Evolutionary conservation across 192 early-diverging fungal genomes (phyloP).

Genomic region (Linnemannia exigua): DNA sequence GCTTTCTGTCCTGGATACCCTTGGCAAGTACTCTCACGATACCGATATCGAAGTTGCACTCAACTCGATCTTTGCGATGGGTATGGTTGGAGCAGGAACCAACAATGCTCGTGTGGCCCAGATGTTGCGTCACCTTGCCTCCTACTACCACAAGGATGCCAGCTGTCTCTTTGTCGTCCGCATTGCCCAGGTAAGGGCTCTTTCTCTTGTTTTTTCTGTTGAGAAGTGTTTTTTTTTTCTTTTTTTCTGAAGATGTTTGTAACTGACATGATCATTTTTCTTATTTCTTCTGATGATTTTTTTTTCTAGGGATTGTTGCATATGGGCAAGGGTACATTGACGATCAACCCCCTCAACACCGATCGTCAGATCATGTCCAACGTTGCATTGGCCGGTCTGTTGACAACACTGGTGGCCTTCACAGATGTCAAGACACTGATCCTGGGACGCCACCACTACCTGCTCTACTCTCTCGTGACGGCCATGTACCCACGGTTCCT

Average conservation of each 20-base stretch:
- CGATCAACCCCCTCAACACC: slow-evolving; percentile 95
- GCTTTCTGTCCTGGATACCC: slow-evolving; percentile 91
- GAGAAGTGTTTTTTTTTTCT: not conserved
- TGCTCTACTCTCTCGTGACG: slow-evolving; percentile 93
- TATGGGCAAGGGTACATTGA: slow-evolving; percentile 99
- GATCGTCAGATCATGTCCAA: slow-evolving; percentile 94
- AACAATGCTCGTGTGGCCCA: slow-evolving; percentile 99
- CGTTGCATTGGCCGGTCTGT: slow-evolving; percentile 87
- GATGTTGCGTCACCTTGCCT: slow-evolving; percentile 95
- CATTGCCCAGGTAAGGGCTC: slow-evolving; percentile 82
- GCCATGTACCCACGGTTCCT: slow-evolving; percentile 99
- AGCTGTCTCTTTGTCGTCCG: slow-evolving; percentile 88
- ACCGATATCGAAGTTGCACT: slow-evolving; percentile 95
- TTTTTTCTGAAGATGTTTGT: not conserved
- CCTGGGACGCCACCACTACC: slow-evolving; percentile 90
- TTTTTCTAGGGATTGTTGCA: slow-evolving; percentile 85
- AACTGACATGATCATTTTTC: not conserved
- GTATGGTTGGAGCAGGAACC: slow-evolving; percentile 97
- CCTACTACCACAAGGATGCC: slow-evolving; percentile 97
- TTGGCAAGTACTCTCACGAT: slow-evolving; percentile 99
- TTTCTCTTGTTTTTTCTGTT: not conserved
- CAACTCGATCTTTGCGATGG: slow-evolving; percentile 99
- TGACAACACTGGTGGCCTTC: slow-evolving; percentile 92
- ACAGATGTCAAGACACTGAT: slow-evolving; percentile 93
- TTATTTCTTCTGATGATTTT: not conserved